A percentile compares a stretch with the other conserved stretches of the same genome.
Conservation (phyloP, 768 basidiomycete genomes). For the Lactifluus hygrophoroides region DNA sequence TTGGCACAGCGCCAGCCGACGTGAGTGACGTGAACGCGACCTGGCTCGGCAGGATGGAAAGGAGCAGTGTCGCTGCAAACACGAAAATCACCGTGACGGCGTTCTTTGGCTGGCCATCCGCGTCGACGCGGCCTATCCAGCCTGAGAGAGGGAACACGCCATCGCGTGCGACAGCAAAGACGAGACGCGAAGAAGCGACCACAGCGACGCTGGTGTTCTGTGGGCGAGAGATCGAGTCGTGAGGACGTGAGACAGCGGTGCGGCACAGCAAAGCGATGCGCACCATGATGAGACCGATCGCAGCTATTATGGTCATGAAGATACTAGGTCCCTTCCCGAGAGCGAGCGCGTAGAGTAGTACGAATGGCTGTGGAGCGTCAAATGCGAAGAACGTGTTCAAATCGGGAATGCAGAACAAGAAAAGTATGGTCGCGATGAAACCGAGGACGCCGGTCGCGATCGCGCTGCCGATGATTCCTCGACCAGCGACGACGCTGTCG, state of each 20-base stretch:
- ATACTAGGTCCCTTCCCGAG: conserved; percentile 70
- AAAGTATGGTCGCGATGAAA: conserved; percentile 69
- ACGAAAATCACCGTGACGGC: conserved; percentile 83
- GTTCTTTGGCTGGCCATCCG: conserved; percentile 65
- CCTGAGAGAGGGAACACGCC: conserved; percentile 76
- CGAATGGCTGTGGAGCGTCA: conserved; percentile 84
- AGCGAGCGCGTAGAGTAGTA: conserved; percentile 78
- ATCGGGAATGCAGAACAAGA: conserved; percentile 79
- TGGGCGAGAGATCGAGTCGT: background rate
- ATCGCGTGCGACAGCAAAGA: conserved; percentile 92
- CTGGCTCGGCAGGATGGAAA: conserved; percentile 81
- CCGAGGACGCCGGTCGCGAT: conserved; percentile 74
- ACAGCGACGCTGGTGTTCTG: conserved; percentile 84
- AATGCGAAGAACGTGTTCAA: conserved; percentile 67
- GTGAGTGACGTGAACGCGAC: conserved; percentile 90
- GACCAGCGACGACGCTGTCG: conserved; percentile 62
- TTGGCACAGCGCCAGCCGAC: conserved; percentile 79
- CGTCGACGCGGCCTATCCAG: conserved; percentile 76
- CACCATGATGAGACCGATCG: conserved; percentile 78
- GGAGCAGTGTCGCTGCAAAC: conserved; percentile 68
- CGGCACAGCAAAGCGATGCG: conserved; percentile 22
- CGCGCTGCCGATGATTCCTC: conserved; percentile 73
- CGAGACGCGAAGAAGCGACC: conserved; percentile 79
- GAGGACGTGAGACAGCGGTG: background rate
- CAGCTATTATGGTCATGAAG: conserved; percentile 83